These are phyloP conservation scores for Gautieria morchelliformis DNA, from an alignment of 768 basidiomycete species.

Conservation along the genomic window DNA sequence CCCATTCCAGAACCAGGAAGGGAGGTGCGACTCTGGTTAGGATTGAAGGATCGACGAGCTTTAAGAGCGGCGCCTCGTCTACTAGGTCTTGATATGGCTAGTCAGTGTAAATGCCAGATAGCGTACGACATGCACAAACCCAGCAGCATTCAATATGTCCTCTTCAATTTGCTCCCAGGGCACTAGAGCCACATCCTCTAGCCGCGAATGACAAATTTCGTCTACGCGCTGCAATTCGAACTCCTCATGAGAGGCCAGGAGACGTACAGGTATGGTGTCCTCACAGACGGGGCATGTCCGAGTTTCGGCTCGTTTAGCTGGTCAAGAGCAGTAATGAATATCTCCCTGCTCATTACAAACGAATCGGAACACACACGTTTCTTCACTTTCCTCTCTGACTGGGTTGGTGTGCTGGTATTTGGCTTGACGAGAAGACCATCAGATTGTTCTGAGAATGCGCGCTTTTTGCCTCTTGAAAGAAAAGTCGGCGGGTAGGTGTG, in stretches of 20 bases:
- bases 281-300: slow-evolving; percentile 65
- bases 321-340: not conserved
- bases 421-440: not conserved
- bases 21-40: slow-evolving; percentile 11
- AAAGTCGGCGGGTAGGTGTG: not conserved
- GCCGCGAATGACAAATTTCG: slow-evolving; percentile 29
- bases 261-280: slow-evolving; percentile 61
- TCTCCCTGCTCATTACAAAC: not conserved
- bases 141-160: not conserved
- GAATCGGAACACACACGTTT: slow-evolving; percentile 1
- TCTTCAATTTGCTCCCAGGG: slow-evolving; percentile 5
- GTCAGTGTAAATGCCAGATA: slow-evolving; percentile 25
- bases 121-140: slow-evolving; percentile 13
- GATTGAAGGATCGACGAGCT: slow-evolving; percentile 30
- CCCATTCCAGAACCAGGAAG: slow-evolving; percentile 9
- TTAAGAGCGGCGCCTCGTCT: slow-evolving; percentile 37
- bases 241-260: slow-evolving; percentile 53
- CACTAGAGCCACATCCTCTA: slow-evolving; percentile 4
- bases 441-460: not conserved
- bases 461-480: slow-evolving; percentile 5
- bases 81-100: slow-evolving; percentile 14
- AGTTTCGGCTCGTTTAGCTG: slow-evolving; percentile 44
- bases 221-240: slow-evolving; percentile 65
- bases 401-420: not conserved
- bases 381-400: not conserved